Evolutionary conservation across 805 yeast species (phyloP).

Genomic region (Wickerhamiella kazuoi): DNA sequence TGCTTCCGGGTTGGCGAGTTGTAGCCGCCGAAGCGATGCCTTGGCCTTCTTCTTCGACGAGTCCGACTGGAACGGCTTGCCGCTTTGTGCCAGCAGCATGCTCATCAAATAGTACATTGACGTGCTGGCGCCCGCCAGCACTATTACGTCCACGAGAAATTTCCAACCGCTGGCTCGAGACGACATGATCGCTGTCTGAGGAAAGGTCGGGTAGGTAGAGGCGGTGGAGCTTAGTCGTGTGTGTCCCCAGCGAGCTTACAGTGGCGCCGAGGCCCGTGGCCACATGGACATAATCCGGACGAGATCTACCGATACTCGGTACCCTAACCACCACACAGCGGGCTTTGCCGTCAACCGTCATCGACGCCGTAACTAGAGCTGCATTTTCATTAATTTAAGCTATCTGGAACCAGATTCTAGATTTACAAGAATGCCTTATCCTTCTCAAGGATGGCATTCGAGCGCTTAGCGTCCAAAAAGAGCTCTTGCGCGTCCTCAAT

Average conservation of each 20-base stretch:
- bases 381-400: too few relatives aligned
- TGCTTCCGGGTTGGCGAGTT: conserved; percentile 39
- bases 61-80: conserved; percentile 28
- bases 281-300: too few relatives aligned
- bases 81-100: conserved; percentile 27
- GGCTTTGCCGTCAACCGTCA: too few relatives aligned
- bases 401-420: neutral
- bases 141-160: conserved; percentile 27
- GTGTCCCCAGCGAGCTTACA: too few relatives aligned
- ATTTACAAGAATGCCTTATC: neutral
- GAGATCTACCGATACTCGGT: too few relatives aligned
- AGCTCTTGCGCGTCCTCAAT: conserved; percentile 67
- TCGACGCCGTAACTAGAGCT: too few relatives aligned
- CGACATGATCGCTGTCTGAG: too few relatives aligned
- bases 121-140: conserved; percentile 45
- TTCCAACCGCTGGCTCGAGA: neutral
- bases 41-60: conserved; percentile 46
- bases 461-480: conserved; percentile 74
- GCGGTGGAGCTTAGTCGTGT: too few relatives aligned
- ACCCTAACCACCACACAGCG: too few relatives aligned
- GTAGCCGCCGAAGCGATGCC: conserved; percentile 39
- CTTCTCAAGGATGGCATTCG: conserved; percentile 45
- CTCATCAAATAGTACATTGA: conserved; percentile 48
- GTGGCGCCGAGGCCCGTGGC: too few relatives aligned
- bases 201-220: too few relatives aligned